Percentiles rank a stretch among this genome's conserved stretches.
These are phyloP conservation scores for Leccinum subtestaceum DNA, from an alignment of 768 basidiomycete genomes.

Conservation along the genomic window DNA sequence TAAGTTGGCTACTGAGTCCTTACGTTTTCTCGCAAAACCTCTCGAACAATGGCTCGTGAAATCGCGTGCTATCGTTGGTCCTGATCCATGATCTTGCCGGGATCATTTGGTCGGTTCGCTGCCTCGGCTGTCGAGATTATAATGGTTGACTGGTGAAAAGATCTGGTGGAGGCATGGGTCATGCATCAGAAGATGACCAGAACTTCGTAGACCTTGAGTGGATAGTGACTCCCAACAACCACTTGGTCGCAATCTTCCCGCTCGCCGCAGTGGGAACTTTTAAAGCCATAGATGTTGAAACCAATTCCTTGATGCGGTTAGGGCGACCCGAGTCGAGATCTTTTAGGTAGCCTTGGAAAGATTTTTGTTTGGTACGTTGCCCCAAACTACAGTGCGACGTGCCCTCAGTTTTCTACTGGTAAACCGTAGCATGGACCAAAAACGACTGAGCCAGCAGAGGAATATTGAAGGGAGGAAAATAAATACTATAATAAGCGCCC, in stretches of 20 bases:
- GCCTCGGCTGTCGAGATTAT: not conserved
- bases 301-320: no score
- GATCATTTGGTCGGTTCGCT: no score
- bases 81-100: not conserved
- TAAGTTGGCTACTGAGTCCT: not conserved
- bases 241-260: no score
- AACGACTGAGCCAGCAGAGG: not conserved
- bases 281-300: no score
- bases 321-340: not conserved
- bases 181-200: not conserved
- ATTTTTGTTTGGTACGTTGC: not conserved
- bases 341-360: not conserved
- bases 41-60: not conserved
- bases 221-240: no score
- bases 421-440: no score
- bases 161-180: not conserved
- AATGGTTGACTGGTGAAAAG: not conserved
- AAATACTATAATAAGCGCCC: not conserved
- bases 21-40: not conserved
- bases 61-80: not conserved
- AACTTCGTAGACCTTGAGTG: not conserved
- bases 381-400: not conserved
- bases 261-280: no score
- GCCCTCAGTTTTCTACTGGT: not conserved
- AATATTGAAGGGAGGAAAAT: not conserved